Conservation (phyloP, 768 basidiomycete species). For the Lentinula sp. region DNA sequence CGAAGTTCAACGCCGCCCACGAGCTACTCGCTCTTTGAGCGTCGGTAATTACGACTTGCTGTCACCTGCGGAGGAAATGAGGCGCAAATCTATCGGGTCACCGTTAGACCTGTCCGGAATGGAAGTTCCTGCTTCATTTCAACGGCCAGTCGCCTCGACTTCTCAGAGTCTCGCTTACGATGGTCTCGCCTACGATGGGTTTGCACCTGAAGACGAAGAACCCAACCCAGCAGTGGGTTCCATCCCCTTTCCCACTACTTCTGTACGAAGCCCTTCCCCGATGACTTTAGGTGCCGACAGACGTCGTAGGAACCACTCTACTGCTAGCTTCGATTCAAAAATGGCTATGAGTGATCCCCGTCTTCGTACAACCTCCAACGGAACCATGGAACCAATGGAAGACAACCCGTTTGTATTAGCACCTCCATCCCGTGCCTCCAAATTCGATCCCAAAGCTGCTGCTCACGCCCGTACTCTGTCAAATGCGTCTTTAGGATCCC, state of each 20-base stretch:
- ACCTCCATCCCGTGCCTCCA: constrained; percentile 59
- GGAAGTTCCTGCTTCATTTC: constrained; percentile 35
- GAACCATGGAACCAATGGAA: constrained; percentile 38
- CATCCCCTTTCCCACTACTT: constrained; percentile 61
- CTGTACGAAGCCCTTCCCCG: constrained; percentile 46
- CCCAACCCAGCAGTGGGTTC: constrained; percentile 28
- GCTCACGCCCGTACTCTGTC: constrained; percentile 57
- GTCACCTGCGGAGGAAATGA: constrained; percentile 27
- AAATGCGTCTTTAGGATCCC: constrained; percentile 61
- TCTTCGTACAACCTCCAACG: constrained; percentile 37
- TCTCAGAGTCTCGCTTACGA: constrained; percentile 33
- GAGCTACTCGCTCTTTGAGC: constrained; percentile 56
- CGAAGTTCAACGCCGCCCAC: constrained; percentile 24
- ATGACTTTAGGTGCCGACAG: constrained; percentile 26
- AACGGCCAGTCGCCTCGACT: constrained; percentile 42
- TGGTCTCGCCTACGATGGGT: constrained; percentile 22
- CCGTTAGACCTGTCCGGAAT: constrained; percentile 48
- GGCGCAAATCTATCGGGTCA: constrained; percentile 53
- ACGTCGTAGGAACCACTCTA: constrained; percentile 45
- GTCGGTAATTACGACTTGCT: constrained; percentile 55
- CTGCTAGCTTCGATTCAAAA: constrained; percentile 44
- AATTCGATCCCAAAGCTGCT: constrained; percentile 74
- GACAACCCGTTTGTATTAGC: constrained; percentile 68
- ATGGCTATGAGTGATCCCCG: constrained; percentile 31
- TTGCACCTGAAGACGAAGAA: constrained; percentile 13